Conservation (phyloP, 2,329 filamentous ascomycete genomes). For the Diaporthe citrichinensis region DNA sequence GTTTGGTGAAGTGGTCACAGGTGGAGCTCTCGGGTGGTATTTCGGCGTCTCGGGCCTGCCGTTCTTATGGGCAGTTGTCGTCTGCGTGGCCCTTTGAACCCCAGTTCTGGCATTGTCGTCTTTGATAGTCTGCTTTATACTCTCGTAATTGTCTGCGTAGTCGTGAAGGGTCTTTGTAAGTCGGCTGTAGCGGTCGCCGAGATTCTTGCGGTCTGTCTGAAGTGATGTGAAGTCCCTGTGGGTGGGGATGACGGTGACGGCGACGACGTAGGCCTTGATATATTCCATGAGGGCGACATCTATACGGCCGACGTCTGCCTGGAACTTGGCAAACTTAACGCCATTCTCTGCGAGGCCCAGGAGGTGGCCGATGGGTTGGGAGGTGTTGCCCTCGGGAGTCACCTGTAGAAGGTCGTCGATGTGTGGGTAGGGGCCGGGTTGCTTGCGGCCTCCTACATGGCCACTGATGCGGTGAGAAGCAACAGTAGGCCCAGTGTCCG, state of each 20-base stretch:
- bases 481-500: conserved; percentile 26
- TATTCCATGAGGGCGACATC: conserved; percentile 88
- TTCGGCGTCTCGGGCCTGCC: conserved; percentile 21
- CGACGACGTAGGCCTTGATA: conserved; percentile 82
- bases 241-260: conserved; percentile 80
- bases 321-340: conserved; percentile 72
- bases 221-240: conserved; percentile 82
- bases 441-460: conserved; percentile 26
- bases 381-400: conserved; percentile 61
- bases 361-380: conserved; percentile 67
- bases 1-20: not conserved
- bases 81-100: conserved; percentile 59
- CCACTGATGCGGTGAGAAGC: conserved; percentile 34
- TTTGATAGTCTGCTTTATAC: conserved; percentile 72
- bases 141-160: conserved; percentile 65
- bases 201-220: conserved; percentile 65
- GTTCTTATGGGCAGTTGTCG: conserved; percentile 11
- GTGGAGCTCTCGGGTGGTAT: not conserved
- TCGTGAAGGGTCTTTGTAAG: conserved; percentile 66
- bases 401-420: conserved; percentile 67
- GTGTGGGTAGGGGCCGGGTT: conserved; percentile 59
- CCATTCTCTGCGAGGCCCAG: conserved; percentile 67
- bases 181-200: conserved; percentile 62
- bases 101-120: conserved; percentile 75
- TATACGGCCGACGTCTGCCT: conserved; percentile 74